phyloP scores from a whole-genome alignment of 2,329 filamentous ascomycete species.

The Lachnellula subtilissima region DNA sequence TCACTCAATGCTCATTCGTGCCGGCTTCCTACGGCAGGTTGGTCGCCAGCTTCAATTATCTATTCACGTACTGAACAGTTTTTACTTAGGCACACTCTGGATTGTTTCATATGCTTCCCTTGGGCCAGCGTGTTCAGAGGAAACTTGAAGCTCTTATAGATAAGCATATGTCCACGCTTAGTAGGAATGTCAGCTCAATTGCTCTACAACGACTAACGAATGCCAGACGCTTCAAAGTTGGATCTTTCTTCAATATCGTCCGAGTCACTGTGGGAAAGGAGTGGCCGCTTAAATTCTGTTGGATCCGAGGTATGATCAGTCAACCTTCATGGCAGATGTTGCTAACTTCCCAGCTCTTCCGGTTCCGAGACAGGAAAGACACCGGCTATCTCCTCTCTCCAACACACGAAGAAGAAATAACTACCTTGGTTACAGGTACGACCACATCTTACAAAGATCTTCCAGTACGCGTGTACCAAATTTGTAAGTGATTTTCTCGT shows the following conservation, averaged over 20 bases:
- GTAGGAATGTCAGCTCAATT: slow-evolving; percentile 38
- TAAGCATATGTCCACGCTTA: slow-evolving; percentile 76
- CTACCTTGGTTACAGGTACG: slow-evolving; percentile 66
- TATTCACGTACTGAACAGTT: neutral
- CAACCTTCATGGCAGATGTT: neutral
- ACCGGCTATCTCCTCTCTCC: slow-evolving; percentile 74
- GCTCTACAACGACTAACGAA: neutral
- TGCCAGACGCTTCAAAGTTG: slow-evolving; percentile 68
- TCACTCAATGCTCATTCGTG: slow-evolving; percentile 62
- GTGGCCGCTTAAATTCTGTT: slow-evolving; percentile 71
- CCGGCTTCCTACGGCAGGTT: slow-evolving; percentile 70
- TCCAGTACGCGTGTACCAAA: slow-evolving; percentile 85
- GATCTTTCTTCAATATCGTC: slow-evolving; percentile 82
- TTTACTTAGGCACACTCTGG: slow-evolving; percentile 68
- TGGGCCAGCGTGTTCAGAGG: slow-evolving; percentile 80
- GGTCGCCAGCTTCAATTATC: slow-evolving; percentile 15
- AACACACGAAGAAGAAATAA: slow-evolving; percentile 97
- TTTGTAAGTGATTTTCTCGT: slow-evolving; percentile 50
- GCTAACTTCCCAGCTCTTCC: slow-evolving; percentile 60
- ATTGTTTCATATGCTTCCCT: slow-evolving; percentile 84
- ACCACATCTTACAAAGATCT: slow-evolving; percentile 81
- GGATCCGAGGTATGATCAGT: slow-evolving; percentile 59
- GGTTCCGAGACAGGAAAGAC: slow-evolving; percentile 73
- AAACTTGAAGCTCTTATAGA: slow-evolving; percentile 85
- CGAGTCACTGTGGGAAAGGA: slow-evolving; percentile 75